Evolutionary conservation across 495 filamentous ascomycete genomes (phyloP).

Genomic region (Tuber umbilicatum): DNA sequence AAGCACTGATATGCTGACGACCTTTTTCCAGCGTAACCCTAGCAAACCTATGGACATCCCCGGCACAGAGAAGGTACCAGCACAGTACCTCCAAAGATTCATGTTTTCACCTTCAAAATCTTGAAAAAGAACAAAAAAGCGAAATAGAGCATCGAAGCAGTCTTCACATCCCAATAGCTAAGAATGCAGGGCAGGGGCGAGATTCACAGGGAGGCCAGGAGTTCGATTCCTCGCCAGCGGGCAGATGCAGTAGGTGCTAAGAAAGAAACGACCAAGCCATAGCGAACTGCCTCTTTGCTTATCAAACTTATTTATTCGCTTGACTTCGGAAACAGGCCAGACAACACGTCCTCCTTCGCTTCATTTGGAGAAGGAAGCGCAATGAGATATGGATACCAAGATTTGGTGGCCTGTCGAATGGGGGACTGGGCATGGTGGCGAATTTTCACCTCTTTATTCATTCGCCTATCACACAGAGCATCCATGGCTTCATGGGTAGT

Average conservation of each 20-base stretch:
- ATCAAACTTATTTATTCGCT: background rate
- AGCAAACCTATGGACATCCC: background rate
- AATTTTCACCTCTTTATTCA: no score
- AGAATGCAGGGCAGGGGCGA: background rate
- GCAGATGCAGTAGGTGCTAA: background rate
- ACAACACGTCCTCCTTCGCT: no score
- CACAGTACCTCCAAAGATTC: background rate
- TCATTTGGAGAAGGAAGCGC: no score
- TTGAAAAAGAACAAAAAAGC: background rate
- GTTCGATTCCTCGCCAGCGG: background rate
- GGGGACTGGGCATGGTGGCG: no score
- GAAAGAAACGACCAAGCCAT: no score
- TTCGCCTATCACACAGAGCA: no score
- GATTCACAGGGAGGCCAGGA: background rate
- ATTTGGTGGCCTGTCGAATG: no score
- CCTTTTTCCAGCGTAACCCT: background rate
- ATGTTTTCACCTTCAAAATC: background rate
- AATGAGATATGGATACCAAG: no score
- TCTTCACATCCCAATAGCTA: background rate
- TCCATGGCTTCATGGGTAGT: no score
- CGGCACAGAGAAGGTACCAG: background rate
- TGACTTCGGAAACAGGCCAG: background rate
- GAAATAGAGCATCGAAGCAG: background rate
- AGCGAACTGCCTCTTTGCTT: background rate
- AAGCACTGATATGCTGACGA: background rate